Evolutionary conservation across 2,329 filamentous ascomycete genomes (phyloP).

Genomic region (Colletotrichum nymphaeae): DNA sequence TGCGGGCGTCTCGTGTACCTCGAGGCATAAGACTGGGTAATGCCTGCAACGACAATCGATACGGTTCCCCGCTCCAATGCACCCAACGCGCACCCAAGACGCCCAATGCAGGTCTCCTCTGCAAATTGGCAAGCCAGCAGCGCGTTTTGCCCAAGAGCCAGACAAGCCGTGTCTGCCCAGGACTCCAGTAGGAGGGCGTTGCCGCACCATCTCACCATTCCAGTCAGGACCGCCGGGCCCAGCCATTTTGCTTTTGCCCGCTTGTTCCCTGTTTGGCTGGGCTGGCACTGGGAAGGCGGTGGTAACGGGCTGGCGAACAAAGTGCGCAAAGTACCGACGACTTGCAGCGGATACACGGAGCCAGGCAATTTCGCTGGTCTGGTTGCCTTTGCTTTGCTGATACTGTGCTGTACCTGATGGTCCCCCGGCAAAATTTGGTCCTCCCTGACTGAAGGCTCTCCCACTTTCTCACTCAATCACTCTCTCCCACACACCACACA

Average conservation of each 20-base stretch:
- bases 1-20: conserved; percentile 25
- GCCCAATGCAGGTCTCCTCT: conserved; percentile 27
- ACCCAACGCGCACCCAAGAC: conserved; percentile 20
- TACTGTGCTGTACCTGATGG: conserved; percentile 36
- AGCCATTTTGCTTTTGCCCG: conserved; percentile 36
- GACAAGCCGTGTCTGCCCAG: conserved; percentile 7
- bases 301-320: conserved; percentile 23
- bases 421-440: conserved; percentile 27
- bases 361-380: conserved; percentile 31
- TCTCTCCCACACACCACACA: conserved; percentile 19
- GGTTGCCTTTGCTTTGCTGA: conserved; percentile 27
- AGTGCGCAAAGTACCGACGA: conserved; percentile 34
- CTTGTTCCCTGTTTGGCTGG: conserved; percentile 32
- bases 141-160: conserved; percentile 17
- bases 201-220: conserved; percentile 34
- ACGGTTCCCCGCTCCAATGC: conserved; percentile 15
- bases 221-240: conserved; percentile 24
- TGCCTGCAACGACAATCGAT: conserved; percentile 27
- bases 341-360: conserved; percentile 31
- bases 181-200: conserved; percentile 15
- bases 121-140: conserved; percentile 22
- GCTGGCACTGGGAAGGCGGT: conserved; percentile 19
- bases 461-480: conserved; percentile 2
- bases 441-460: conserved; percentile 29
- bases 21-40: conserved; percentile 18